Evolutionary conservation across 257 asterid species (phyloP).

Genomic region (Vinca minor): DNA sequence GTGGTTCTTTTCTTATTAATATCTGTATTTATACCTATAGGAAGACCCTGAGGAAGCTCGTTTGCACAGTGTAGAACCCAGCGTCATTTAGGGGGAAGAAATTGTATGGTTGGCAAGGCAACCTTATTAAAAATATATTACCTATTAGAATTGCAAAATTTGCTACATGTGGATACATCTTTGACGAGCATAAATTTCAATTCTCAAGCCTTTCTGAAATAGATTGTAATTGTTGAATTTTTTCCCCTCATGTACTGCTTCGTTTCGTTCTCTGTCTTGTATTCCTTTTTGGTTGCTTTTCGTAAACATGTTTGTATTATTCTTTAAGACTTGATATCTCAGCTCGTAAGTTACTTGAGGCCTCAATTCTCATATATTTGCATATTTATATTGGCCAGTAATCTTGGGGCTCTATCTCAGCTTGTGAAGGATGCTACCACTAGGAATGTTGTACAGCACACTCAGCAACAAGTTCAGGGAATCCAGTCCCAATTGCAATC

Average conservation of each 20-base stretch:
- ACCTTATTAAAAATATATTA: not conserved
- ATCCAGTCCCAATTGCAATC: constrained; percentile 60
- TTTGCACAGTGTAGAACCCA: not conserved
- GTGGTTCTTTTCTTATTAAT: not conserved
- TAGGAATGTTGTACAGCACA: constrained; percentile 48
- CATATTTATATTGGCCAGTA: constrained; percentile 49
- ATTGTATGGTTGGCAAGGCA: not conserved
- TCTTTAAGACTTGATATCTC: not conserved
- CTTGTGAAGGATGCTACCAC: constrained; percentile 77
- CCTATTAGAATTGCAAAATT: not conserved
- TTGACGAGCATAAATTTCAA: not conserved
- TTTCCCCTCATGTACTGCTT: not conserved
- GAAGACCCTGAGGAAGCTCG: not conserved
- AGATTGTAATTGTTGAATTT: not conserved
- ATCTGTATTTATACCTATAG: not conserved
- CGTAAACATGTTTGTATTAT: not conserved
- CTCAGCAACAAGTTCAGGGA: constrained; percentile 56
- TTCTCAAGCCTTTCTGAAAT: not conserved
- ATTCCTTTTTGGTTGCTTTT: not conserved
- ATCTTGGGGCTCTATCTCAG: constrained; percentile 57
- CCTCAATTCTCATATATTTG: constrained; percentile 11
- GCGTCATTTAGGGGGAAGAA: not conserved
- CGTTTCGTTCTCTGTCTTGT: not conserved
- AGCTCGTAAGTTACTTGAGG: not conserved
- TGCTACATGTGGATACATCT: not conserved